Conservation (phyloP, 306 rosid genomes). For the Medicago arabica region DNA sequence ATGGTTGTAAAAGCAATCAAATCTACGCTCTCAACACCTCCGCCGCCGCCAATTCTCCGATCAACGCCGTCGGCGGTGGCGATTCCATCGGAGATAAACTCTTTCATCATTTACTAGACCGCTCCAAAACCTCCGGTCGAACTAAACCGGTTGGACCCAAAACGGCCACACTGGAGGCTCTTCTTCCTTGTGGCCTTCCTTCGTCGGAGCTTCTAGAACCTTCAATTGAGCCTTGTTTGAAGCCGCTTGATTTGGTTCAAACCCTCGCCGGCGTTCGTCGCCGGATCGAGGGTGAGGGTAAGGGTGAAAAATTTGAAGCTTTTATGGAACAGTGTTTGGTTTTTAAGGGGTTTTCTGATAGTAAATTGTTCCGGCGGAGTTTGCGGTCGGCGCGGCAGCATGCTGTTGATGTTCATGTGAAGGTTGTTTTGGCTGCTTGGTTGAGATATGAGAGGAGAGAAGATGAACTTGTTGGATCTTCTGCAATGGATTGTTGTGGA, state of each 20-base stretch:
- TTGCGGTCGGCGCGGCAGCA: constrained; percentile 75
- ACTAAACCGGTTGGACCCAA: constrained; percentile 56
- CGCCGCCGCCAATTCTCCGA: constrained; percentile 14
- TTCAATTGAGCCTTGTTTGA: constrained; percentile 57
- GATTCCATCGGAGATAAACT: constrained; percentile 58
- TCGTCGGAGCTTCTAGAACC: constrained; percentile 68
- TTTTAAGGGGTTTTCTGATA: constrained; percentile 59
- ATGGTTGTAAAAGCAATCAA: constrained; percentile 78
- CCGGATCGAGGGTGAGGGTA: constrained; percentile 49
- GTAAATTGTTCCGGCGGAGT: constrained; percentile 68
- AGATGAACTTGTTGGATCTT: constrained; percentile 70
- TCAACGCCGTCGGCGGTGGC: not conserved
- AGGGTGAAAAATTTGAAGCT: constrained; percentile 52
- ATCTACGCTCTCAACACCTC: constrained; percentile 67
- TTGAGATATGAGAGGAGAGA: constrained; percentile 79
- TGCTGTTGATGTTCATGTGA: constrained; percentile 69
- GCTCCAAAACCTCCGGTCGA: constrained; percentile 47
- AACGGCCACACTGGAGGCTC: constrained; percentile 42
- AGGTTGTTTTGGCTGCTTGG: constrained; percentile 77
- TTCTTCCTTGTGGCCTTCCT: constrained; percentile 76
- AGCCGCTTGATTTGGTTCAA: constrained; percentile 58
- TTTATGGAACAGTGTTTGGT: constrained; percentile 67
- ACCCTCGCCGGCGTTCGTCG: constrained; percentile 59
- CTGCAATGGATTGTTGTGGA: constrained; percentile 72
- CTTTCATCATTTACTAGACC: constrained; percentile 59